Evolutionary conservation across 352 stramenopile species (phyloP).

Genomic region (Globisporangium abappressorium): DNA sequence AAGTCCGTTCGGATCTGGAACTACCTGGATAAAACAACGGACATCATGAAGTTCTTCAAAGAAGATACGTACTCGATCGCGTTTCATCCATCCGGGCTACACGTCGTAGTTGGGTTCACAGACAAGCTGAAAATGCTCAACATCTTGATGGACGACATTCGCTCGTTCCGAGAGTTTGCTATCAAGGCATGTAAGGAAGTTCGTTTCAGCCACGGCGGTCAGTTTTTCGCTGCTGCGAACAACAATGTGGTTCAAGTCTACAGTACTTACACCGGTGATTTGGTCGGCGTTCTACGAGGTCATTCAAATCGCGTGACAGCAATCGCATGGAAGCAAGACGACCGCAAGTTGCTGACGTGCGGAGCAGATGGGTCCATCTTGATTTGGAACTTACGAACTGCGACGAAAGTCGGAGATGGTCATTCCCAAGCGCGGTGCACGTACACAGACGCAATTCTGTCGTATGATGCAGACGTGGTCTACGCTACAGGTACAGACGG

Average conservation of each 20-base stretch:
- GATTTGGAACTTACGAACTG: conserved; percentile 72
- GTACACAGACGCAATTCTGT: conserved; percentile 63
- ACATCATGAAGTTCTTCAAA: conserved; percentile 91
- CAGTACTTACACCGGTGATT: conserved; percentile 72
- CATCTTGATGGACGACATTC: conserved; percentile 93
- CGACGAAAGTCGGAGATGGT: conserved; percentile 73
- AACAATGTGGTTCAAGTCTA: conserved; percentile 89
- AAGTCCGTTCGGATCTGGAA: conserved; percentile 93
- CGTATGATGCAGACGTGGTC: conserved; percentile 61
- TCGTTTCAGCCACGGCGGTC: conserved; percentile 87
- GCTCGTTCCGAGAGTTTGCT: conserved; percentile 86
- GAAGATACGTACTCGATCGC: conserved; percentile 88
- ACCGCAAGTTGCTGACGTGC: conserved; percentile 71
- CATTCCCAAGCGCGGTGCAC: conserved; percentile 75
- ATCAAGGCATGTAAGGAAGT: conserved; percentile 92
- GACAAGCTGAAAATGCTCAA: conserved; percentile 95
- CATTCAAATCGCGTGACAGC: conserved; percentile 84
- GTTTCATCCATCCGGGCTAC: conserved; percentile 90
- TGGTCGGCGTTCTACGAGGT: conserved; percentile 65
- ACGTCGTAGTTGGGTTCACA: conserved; percentile 89
- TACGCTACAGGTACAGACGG: conserved; percentile 91
- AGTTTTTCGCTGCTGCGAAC: conserved; percentile 89
- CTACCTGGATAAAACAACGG: conserved; percentile 89
- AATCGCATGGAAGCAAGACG: conserved; percentile 76
- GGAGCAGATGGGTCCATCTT: conserved; percentile 76